Evolutionary conservation across 441 rosid species (phyloP), one percentile per base, ranked within the genome.

Genomic region (Aleurites moluccanus): DNA sequence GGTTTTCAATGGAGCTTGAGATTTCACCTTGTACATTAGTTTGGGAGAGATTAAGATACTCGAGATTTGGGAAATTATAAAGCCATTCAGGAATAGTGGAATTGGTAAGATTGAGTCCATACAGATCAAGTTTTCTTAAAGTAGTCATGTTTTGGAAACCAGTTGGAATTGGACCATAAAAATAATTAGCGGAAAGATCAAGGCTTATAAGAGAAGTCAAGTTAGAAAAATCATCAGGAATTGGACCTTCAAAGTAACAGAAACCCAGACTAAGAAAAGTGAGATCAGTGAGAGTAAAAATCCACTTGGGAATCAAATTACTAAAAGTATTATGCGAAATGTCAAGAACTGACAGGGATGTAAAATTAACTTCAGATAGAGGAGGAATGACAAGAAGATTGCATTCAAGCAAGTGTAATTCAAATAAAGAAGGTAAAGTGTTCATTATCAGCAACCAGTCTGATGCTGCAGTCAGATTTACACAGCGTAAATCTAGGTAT

Each of bases 241-340:
- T 30, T 30, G 33, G 33, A 30, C 33, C 33, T 30, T 30, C 33
- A 30, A 30, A 30, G 2, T 30, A 30, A 30, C 33, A 30, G 33
- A 30, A 30, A 30, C 3, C 33, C 33, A 30, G 33, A 30, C 2
- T 3, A 30, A 30, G 3, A 30, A 30, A 30, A 30, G 2, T 30
- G 33, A 30, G 33, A 30, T 30, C 33, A 30, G 33, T 30, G 33
- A 30, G 33, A 30, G 33, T 77, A 30, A 80, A 75, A 76, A 75
- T 45, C 86, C 86, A 86, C 4, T 38, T 16, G 21, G 73, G 68
- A 14, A 75, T 25, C 0, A 15, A 47, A 40, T 33, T 49, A 6
- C 66, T 66, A 45, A 74, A 67, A 53, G 27, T 44, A 47, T 75
- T 75, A 14, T 5, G n/a, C 3, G 72, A 38, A 21, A 75, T 53